Conservation (phyloP, 2,329 filamentous ascomycete genomes). For the Diplodia mutila region DNA sequence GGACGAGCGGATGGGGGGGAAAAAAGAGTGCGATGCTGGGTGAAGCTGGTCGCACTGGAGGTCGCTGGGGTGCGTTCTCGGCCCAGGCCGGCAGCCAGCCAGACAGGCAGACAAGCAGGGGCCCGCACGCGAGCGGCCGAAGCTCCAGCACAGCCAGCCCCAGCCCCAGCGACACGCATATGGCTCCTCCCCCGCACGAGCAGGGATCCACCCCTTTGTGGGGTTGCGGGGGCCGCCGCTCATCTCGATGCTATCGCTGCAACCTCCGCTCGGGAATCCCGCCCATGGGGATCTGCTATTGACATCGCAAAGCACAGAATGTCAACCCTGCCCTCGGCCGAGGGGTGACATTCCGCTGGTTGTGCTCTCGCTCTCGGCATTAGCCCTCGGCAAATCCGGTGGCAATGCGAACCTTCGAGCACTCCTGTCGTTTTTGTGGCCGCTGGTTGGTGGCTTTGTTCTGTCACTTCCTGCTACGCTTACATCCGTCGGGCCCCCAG, state of each 20-base stretch:
- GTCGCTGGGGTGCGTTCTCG: neutral
- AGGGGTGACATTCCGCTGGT: neutral
- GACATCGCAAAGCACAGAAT: too few species aligned
- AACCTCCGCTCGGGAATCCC: neutral
- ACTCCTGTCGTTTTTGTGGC: neutral
- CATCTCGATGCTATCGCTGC: neutral
- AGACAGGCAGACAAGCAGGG: neutral
- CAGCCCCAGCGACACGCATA: neutral
- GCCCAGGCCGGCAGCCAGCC: neutral
- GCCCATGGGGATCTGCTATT: neutral
- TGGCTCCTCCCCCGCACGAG: neutral
- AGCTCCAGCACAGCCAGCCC: neutral
- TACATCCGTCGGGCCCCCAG: neutral
- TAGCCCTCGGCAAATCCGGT: conserved; percentile 5
- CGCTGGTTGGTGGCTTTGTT: conserved; percentile 4
- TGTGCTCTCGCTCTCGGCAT: neutral
- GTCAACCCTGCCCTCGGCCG: too few species aligned
- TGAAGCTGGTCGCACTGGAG: neutral
- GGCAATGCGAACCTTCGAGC: neutral
- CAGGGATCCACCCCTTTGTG: conserved; percentile 13
- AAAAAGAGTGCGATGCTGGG: neutral
- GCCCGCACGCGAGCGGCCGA: neutral
- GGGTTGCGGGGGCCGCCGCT: neutral
- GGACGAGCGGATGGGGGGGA: neutral
- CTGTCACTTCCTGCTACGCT: neutral